phyloP scores from a whole-genome alignment of 2,329 filamentous ascomycete genomes.

The Graphiopsis chlorocephala region DNA sequence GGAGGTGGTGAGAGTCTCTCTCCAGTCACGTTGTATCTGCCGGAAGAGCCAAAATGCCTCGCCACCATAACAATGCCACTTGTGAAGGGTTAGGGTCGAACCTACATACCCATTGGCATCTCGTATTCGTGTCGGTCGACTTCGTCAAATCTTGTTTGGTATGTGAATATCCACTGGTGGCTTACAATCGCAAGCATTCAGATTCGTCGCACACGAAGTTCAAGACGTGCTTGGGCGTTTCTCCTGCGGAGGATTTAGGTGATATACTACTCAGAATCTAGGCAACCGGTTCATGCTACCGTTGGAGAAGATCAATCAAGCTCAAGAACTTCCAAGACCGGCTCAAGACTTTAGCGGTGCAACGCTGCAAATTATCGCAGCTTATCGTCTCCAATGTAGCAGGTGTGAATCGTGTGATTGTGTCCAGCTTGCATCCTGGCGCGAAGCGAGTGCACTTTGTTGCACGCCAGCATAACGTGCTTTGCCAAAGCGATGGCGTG shows the following conservation, averaged over 20 bases:
- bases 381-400: not conserved
- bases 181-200: not conserved
- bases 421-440: not conserved
- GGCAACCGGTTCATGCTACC: not conserved
- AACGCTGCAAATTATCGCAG: slow-evolving; percentile 1
- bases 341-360: slow-evolving; percentile 14
- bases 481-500: slow-evolving; percentile 7
- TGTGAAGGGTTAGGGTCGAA: not conserved
- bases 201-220: not conserved
- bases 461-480: slow-evolving; percentile 7
- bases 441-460: not conserved
- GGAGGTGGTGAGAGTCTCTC: not conserved
- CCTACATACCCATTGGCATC: not conserved
- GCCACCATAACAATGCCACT: not conserved
- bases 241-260: not conserved
- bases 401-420: slow-evolving; percentile 3
- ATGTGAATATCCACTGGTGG: not conserved
- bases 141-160: not conserved
- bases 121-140: not conserved
- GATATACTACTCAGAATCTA: not conserved
- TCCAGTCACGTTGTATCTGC: not conserved
- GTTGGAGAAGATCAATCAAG: not conserved
- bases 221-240: not conserved
- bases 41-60: not conserved
- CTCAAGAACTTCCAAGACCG: slow-evolving; percentile 15